Conservation (phyloP, 2,329 filamentous ascomycete genomes). For the Thermoascus crustaceus region DNA sequence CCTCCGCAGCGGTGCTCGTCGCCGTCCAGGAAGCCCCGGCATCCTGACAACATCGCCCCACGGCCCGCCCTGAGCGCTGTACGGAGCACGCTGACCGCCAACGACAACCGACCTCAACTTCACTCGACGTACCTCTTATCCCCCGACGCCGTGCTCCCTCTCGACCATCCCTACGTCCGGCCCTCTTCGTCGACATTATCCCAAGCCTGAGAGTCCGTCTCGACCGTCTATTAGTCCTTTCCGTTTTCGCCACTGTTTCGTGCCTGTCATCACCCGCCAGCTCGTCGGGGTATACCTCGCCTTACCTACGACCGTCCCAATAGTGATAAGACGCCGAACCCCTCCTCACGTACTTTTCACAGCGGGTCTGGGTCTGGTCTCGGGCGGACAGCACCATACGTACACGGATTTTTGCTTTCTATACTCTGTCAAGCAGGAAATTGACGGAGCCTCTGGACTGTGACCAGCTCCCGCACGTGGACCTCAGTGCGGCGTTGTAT, state of each 20-base stretch:
- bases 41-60: background rate
- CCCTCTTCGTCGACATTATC: background rate
- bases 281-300: slow-evolving; percentile 1
- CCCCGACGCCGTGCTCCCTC: background rate
- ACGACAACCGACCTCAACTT: background rate
- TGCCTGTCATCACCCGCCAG: background rate
- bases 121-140: background rate
- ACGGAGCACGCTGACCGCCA: background rate
- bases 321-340: background rate
- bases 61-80: background rate
- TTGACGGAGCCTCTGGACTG: background rate
- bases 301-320: background rate
- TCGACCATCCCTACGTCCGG: background rate
- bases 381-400: background rate
- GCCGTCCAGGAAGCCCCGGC: too few relatives aligned
- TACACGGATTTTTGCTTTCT: background rate
- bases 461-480: slow-evolving; percentile 1
- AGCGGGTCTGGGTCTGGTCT: background rate
- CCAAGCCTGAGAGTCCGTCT: background rate
- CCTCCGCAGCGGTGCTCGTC: too few relatives aligned
- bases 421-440: background rate
- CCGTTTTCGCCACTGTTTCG: background rate
- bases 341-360: background rate
- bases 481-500: slow-evolving; percentile 1
- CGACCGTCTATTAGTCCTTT: background rate